phyloP scores from a whole-genome alignment of 495 filamentous ascomycete species.

The Apiosordaria backusii region DNA sequence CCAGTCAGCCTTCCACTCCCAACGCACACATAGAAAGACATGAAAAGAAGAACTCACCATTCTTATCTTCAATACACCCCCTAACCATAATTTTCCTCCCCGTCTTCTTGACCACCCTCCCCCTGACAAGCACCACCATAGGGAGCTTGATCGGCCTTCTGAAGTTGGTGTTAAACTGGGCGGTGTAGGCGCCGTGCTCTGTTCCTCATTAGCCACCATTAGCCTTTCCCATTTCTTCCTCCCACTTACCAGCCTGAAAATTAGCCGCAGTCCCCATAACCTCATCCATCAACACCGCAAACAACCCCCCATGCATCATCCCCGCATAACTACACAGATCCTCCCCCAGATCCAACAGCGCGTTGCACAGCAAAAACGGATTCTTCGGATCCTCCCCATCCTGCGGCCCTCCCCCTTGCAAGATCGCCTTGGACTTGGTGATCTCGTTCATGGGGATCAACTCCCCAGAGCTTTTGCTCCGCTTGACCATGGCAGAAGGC shows the following conservation, averaged over 20 bases:
- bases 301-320: constrained; percentile 24
- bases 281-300: constrained; percentile 27
- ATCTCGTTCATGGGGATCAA: not conserved
- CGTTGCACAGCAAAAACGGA: constrained; percentile 27
- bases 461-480: not conserved
- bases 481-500: not conserved
- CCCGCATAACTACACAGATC: constrained; percentile 18
- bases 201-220: too few relatives aligned
- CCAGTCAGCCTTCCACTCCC: not conserved
- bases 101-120: constrained; percentile 20
- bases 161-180: constrained; percentile 19
- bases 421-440: constrained; percentile 15
- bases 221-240: too few relatives aligned
- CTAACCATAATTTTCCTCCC: constrained; percentile 24
- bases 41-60: not conserved
- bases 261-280: constrained; percentile 24
- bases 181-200: constrained; percentile 24
- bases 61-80: constrained; percentile 24
- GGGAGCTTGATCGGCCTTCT: constrained; percentile 20
- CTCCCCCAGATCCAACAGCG: constrained; percentile 28
- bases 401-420: constrained; percentile 18
- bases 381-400: constrained; percentile 20
- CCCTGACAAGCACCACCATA: constrained; percentile 19
- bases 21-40: not conserved
- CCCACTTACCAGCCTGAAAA: constrained; percentile 15